These are phyloP conservation scores for Dothistroma pini DNA, from an alignment of 2,329 filamentous ascomycete genomes.

Conservation along the genomic window DNA sequence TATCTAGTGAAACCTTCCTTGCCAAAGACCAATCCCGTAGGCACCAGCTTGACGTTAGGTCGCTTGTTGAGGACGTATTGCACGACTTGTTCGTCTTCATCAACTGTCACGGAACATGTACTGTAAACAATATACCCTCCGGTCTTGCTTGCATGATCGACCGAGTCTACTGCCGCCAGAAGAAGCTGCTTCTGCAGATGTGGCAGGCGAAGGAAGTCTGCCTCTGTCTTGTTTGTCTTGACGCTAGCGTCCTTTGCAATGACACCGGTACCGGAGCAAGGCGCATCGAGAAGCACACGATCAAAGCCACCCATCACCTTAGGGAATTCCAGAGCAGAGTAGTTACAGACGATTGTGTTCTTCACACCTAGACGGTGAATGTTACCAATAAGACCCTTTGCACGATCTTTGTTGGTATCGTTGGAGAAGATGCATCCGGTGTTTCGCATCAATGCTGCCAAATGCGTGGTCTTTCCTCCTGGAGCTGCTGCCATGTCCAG, in stretches of 20 bases:
- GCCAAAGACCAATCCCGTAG: conserved; percentile 85
- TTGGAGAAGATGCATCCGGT: conserved; percentile 95
- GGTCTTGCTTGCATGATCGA: conserved; percentile 85
- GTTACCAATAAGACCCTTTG: conserved; percentile 97
- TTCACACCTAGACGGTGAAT: conserved; percentile 90
- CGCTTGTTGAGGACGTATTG: conserved; percentile 89
- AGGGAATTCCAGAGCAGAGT: conserved; percentile 91
- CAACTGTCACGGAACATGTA: conserved; percentile 89
- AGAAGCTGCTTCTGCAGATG: conserved; percentile 94
- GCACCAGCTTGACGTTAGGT: conserved; percentile 89
- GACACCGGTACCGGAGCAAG: conserved; percentile 94
- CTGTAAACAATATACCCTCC: conserved; percentile 96
- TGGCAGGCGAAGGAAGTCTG: conserved; percentile 88
- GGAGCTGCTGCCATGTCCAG: conserved; percentile 95
- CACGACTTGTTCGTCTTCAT: conserved; percentile 91
- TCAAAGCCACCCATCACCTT: conserved; percentile 95
- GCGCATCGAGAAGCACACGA: conserved; percentile 87
- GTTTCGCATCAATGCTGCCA: conserved; percentile 97
- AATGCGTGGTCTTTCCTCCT: conserved; percentile 93
- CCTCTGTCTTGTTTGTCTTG: conserved; percentile 97
- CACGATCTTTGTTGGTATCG: conserved; percentile 87
- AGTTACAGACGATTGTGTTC: conserved; percentile 93
- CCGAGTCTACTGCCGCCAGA: conserved; percentile 88
- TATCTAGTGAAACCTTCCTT: conserved; percentile 89
- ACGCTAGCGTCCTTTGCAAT: conserved; percentile 96